Evolutionary conservation across 148 eudicot species (phyloP), one percentile per base, ranked within the genome.

Genomic region (Agrostemma githago): DNA sequence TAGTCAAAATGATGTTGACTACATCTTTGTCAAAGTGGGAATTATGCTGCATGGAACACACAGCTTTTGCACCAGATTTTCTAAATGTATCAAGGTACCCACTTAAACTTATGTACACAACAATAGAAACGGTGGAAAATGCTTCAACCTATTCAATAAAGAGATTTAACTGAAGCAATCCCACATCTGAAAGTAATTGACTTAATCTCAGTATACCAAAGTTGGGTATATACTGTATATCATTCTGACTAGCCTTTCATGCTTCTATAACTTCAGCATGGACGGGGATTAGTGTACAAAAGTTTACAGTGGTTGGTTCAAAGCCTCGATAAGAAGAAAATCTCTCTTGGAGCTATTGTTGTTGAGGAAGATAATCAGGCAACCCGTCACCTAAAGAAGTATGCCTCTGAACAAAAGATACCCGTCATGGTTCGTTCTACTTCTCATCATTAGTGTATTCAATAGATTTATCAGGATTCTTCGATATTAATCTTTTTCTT

Each of bases 41-140:
- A 66, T 89, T 76, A 84, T 93, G 95, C 85, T 93, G 80, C 90
- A 89, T 80, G 98, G 97, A 19, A 83, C 84, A 65, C 87, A 76
- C 58, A 85, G 81, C 77, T 84, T 86, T 78, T 87, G 92, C 86
- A 81, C 80, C 73, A 80, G 84, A 72, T 72, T 93, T 39, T 80
- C 85, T 15, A 83, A 77, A 81, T 79, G 91, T 71, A 72, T 93
- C 69, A 87, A 86, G 89, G 92, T 88, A 82, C 61, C 5, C 0
- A 58, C 3, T 70, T 53, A 5, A 72, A 59, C 51, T 40, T 40
- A 51, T 66, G 46, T 66, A 39, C 54, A 19, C 40, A 54, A 66
- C 69, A 74, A 20, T 64, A 57, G 15, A 17, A 61, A 20, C 44
- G 39, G 53, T 15, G 34, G 34, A 66, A 66, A 43, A 3, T 16